Percentiles rank a stretch among this genome's conserved stretches.
These are phyloP conservation scores for Microthyrium microscopicum DNA, from an alignment of 2,329 filamentous ascomycete genomes.

Conservation along the genomic window DNA sequence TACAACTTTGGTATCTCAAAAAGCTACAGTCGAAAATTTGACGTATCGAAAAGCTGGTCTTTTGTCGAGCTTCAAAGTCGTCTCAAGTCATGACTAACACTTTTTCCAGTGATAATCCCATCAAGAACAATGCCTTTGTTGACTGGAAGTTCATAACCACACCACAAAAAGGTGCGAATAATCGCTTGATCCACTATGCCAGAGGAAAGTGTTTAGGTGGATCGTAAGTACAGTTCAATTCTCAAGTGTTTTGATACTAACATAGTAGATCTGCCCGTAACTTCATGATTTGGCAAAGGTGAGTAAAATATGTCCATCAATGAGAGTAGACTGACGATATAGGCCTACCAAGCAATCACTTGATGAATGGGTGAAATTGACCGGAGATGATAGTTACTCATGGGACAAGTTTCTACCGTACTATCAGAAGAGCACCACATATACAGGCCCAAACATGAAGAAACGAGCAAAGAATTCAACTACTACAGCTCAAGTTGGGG, in stretches of 20 bases:
- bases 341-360: no score
- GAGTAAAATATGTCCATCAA: no score
- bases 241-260: no score
- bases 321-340: no score
- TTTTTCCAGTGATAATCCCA: no score
- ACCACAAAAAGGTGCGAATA: slow-evolving; percentile 11
- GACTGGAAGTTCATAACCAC: slow-evolving; percentile 16
- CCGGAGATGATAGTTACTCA: slow-evolving; percentile 17
- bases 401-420: slow-evolving; percentile 16
- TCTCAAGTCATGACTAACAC: no score
- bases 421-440: slow-evolving; percentile 15
- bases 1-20: no score
- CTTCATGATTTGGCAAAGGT: no score
- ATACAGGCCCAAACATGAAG: slow-evolving; percentile 15
- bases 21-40: no score
- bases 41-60: no score
- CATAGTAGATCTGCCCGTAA: no score
- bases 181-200: slow-evolving; percentile 13
- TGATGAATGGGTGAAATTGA: slow-evolving; percentile 15
- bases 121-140: slow-evolving; percentile 13
- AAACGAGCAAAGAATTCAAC: slow-evolving; percentile 15
- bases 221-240: neutral
- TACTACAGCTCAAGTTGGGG: slow-evolving; percentile 10
- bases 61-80: no score
- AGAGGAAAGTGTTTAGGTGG: slow-evolving; percentile 16